Percentiles rank a stretch among this genome's conserved stretches.
These are phyloP conservation scores for Arachis hypogaea DNA, from an alignment of 306 rosid species.

Conservation along the genomic window DNA sequence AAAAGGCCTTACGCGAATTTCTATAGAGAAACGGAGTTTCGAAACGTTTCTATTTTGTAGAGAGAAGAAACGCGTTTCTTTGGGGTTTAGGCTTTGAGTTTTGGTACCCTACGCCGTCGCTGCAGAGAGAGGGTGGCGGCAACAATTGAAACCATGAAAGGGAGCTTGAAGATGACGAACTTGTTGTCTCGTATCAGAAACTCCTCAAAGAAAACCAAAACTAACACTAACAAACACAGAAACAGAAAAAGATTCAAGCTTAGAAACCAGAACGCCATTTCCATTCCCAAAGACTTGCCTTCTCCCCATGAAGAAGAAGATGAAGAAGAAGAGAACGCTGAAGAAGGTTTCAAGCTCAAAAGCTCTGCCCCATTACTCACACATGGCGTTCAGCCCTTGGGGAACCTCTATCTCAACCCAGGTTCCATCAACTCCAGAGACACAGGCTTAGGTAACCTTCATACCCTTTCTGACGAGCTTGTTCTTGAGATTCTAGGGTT, in stretches of 20 bases:
- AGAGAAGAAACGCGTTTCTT: not conserved
- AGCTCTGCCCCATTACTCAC: constrained; percentile 66
- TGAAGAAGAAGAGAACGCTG: constrained; percentile 44
- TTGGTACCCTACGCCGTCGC: not conserved
- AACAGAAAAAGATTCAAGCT: constrained; percentile 37
- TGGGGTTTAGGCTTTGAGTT: not conserved
- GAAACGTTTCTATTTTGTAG: not conserved
- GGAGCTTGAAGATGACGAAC: constrained; percentile 48
- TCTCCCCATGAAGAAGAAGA: not conserved
- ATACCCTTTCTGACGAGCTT: constrained; percentile 76
- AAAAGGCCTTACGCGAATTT: not conserved
- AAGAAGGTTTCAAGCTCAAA: constrained; percentile 75
- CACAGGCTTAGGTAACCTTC: constrained; percentile 87
- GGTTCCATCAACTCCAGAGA: constrained; percentile 70
- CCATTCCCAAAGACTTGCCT: constrained; percentile 26
- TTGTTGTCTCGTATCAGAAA: constrained; percentile 39
- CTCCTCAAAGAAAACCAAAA: constrained; percentile 41
- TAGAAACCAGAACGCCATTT: constrained; percentile 38
- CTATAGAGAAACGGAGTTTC: not conserved
- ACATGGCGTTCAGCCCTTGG: constrained; percentile 87
- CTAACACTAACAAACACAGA: not conserved
- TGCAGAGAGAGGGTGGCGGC: not conserved
- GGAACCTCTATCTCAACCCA: constrained; percentile 71
- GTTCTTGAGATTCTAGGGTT: constrained; percentile 80
- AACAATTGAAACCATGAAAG: not conserved